Conservation (phyloP, 2,329 filamentous ascomycete species). For the Aspergillus fumigatiaffinis region DNA sequence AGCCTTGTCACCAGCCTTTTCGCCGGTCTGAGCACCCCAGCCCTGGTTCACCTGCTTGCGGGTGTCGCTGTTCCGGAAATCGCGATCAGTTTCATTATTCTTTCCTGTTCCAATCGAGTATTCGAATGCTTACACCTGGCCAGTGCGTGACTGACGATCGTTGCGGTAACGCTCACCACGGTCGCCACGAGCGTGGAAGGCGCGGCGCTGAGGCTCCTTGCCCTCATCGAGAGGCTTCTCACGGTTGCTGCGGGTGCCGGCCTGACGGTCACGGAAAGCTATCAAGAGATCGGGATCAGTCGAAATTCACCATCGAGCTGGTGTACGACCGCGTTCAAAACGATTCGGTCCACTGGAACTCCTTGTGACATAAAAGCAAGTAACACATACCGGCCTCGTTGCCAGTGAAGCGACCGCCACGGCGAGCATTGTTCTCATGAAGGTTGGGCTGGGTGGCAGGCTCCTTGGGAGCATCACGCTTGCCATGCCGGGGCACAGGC, state of each 20-base stretch:
- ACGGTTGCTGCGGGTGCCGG: slow-evolving; percentile 78
- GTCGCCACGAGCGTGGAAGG: slow-evolving; percentile 56
- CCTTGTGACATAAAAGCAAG: neutral
- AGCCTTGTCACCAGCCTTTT: slow-evolving; percentile 79
- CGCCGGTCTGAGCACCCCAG: slow-evolving; percentile 80
- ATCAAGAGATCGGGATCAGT: slow-evolving; percentile 16
- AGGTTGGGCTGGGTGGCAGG: slow-evolving; percentile 50
- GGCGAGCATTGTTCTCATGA: slow-evolving; percentile 37
- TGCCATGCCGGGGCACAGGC: slow-evolving; percentile 68
- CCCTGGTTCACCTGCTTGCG: slow-evolving; percentile 64
- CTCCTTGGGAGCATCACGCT: slow-evolving; percentile 81
- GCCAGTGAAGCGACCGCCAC: slow-evolving; percentile 57
- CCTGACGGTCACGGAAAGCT: slow-evolving; percentile 89
- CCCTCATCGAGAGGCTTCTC: slow-evolving; percentile 71
- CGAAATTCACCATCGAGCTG: slow-evolving; percentile 2
- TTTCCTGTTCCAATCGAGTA: slow-evolving; percentile 1
- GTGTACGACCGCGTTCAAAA: neutral
- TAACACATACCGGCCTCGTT: slow-evolving; percentile 78
- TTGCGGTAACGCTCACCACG: slow-evolving; percentile 54
- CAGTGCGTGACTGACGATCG: slow-evolving; percentile 61
- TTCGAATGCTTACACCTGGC: slow-evolving; percentile 51
- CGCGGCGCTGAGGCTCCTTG: slow-evolving; percentile 42
- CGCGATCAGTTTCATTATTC: slow-evolving; percentile 22
- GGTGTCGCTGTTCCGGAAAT: slow-evolving; percentile 32
- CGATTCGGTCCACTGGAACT: neutral